Conservation (phyloP, 2,329 filamentous ascomycete genomes). For the Chaetomiaceae sp. region DNA sequence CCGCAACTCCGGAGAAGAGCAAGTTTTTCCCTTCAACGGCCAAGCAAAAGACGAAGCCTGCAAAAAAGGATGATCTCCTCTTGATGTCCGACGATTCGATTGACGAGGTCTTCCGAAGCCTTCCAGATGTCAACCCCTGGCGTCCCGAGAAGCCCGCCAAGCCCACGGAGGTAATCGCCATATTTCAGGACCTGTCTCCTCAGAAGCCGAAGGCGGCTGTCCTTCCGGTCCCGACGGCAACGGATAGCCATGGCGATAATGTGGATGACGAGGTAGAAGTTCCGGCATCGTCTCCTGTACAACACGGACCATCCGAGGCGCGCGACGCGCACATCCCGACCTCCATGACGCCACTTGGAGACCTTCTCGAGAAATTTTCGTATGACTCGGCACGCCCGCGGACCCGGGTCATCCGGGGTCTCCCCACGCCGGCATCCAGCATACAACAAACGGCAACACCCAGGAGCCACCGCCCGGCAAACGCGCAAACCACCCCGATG, state of each 20-base stretch:
- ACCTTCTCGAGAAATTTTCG: slow-evolving; percentile 26
- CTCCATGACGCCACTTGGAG: slow-evolving; percentile 25
- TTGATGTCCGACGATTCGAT: slow-evolving; percentile 54
- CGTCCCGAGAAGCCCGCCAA: slow-evolving; percentile 34
- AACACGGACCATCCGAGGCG: neutral
- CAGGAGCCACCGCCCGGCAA: slow-evolving; percentile 2
- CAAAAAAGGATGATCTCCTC: slow-evolving; percentile 38
- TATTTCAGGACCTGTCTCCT: slow-evolving; percentile 40
- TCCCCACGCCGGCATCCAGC: slow-evolving; percentile 35
- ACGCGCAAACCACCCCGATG: slow-evolving; percentile 21
- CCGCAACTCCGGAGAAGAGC: slow-evolving; percentile 42
- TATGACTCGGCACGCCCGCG: slow-evolving; percentile 26
- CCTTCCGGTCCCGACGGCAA: slow-evolving; percentile 12
- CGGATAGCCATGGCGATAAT: slow-evolving; percentile 6
- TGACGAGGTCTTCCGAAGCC: slow-evolving; percentile 46
- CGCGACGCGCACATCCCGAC: neutral
- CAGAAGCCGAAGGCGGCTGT: slow-evolving; percentile 10
- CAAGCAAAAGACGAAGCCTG: slow-evolving; percentile 26
- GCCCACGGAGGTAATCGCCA: slow-evolving; percentile 37
- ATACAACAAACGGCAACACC: slow-evolving; percentile 17
- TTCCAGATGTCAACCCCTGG: slow-evolving; percentile 51
- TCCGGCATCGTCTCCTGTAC: slow-evolving; percentile 18
- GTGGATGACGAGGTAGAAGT: slow-evolving; percentile 20
- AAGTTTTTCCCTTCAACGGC: slow-evolving; percentile 47
- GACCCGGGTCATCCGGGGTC: slow-evolving; percentile 37